phyloP scores from a whole-genome alignment of 2,329 filamentous ascomycete genomes.

The Calonectria multiphialidica region DNA sequence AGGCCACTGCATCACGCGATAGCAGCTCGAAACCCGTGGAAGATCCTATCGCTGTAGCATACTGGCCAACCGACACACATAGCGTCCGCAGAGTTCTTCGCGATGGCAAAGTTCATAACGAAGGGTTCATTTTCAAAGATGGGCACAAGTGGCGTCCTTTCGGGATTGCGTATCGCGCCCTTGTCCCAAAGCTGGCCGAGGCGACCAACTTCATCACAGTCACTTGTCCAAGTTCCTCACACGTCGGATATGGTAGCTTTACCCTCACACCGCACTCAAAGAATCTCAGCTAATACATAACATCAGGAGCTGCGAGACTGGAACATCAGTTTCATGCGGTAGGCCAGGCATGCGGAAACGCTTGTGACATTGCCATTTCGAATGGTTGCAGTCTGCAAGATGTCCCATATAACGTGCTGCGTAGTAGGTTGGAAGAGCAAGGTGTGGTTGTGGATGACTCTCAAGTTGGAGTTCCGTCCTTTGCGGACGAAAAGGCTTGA shows the following conservation, averaged over 20 bases:
- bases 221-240: constrained; percentile 8
- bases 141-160: constrained; percentile 4
- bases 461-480: neutral
- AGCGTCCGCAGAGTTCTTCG: neutral
- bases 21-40: neutral
- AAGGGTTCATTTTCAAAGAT: constrained; percentile 13
- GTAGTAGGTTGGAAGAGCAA: neutral
- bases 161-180: neutral
- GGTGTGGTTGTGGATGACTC: neutral
- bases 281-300: neutral
- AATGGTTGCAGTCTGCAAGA: neutral
- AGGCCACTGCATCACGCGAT: constrained; percentile 7
- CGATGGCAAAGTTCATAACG: constrained; percentile 1
- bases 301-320: neutral
- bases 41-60: neutral
- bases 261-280: too few relatives aligned
- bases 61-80: constrained; percentile 8
- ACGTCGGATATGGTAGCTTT: constrained; percentile 5
- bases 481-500: neutral
- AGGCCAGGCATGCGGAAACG: constrained; percentile 3
- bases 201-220: neutral
- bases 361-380: neutral
- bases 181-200: neutral
- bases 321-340: constrained; percentile 13
- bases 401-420: neutral